These are phyloP conservation scores for Saccharomyces hybrid DNA, from an alignment of 1,139 yeast genomes.

Conservation along the genomic window DNA sequence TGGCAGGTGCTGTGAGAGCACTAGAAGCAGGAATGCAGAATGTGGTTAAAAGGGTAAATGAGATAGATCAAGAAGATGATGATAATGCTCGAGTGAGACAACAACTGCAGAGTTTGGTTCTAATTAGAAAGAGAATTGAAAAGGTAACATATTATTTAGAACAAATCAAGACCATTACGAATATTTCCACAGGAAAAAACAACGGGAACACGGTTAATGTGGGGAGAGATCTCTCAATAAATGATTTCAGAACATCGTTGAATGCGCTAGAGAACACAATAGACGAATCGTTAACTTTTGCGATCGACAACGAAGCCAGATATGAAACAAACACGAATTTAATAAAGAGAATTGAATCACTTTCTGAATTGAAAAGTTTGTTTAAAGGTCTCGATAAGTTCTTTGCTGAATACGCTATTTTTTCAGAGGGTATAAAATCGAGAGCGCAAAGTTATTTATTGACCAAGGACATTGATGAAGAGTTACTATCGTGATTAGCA, in stretches of 20 bases:
- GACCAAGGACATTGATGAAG: constrained; percentile 20
- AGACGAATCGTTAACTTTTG: constrained; percentile 34
- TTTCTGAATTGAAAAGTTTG: constrained; percentile 44
- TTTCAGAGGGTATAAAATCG: constrained; percentile 34
- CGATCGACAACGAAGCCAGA: constrained; percentile 24
- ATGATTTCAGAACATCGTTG: constrained; percentile 38
- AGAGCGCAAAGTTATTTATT: constrained; percentile 35
- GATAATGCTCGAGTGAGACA: constrained; percentile 31
- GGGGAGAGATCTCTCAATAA: constrained; percentile 9
- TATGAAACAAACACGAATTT: constrained; percentile 31
- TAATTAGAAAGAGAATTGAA: constrained; percentile 39
- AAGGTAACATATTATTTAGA: constrained; percentile 42
- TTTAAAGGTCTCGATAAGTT: constrained; percentile 47
- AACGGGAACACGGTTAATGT: constrained; percentile 6
- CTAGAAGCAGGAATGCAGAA: constrained; percentile 43
- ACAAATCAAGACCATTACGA: constrained; percentile 35
- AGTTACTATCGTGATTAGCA: neutral
- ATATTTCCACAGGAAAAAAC: constrained; percentile 18
- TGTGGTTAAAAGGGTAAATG: constrained; percentile 29
- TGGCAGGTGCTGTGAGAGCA: constrained; percentile 50
- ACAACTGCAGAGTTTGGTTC: constrained; percentile 39
- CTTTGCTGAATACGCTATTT: constrained; percentile 40
- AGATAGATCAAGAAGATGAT: constrained; percentile 14
- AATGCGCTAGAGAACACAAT: constrained; percentile 39
- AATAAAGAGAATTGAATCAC: constrained; percentile 36